Evolutionary conservation across 257 asterid species (phyloP).

Genomic region (Przewalskia tangutica): DNA sequence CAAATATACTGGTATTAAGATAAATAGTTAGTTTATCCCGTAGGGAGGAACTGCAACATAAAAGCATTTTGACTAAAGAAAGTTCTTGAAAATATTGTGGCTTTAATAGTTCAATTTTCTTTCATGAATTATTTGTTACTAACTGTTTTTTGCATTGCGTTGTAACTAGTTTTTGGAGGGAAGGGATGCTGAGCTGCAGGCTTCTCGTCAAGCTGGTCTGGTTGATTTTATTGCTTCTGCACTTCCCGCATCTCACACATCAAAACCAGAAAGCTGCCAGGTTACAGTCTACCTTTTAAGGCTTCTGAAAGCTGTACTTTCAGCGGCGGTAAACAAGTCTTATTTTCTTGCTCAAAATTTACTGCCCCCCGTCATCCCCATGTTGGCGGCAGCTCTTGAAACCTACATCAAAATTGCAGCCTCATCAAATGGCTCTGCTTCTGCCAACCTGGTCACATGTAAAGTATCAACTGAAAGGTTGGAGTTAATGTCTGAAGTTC

Average conservation of each 20-base stretch:
- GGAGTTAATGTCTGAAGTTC: conserved; percentile 66
- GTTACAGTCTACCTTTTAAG: conserved; percentile 71
- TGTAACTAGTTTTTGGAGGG: conserved; percentile 72
- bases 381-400: conserved; percentile 94
- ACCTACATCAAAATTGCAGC: conserved; percentile 91
- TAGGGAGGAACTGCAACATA: neutral
- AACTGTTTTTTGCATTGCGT: conserved; percentile 14
- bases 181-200: conserved; percentile 91
- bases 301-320: conserved; percentile 66
- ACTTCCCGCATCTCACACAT: conserved; percentile 92
- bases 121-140: conserved; percentile 10
- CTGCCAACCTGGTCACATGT: conserved; percentile 38
- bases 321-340: conserved; percentile 52
- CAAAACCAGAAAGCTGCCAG: conserved; percentile 94
- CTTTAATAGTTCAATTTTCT: neutral
- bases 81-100: neutral
- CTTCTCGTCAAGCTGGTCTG: conserved; percentile 94
- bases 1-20: neutral
- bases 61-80: neutral
- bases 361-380: conserved; percentile 88
- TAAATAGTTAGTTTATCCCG: neutral
- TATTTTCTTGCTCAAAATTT: conserved; percentile 94
- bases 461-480: conserved; percentile 49
- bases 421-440: conserved; percentile 50
- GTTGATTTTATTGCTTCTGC: conserved; percentile 97